phyloP scores from a whole-genome alignment of 1,284 basidiomycete genomes.

The Hymenochaete sp. region DNA sequence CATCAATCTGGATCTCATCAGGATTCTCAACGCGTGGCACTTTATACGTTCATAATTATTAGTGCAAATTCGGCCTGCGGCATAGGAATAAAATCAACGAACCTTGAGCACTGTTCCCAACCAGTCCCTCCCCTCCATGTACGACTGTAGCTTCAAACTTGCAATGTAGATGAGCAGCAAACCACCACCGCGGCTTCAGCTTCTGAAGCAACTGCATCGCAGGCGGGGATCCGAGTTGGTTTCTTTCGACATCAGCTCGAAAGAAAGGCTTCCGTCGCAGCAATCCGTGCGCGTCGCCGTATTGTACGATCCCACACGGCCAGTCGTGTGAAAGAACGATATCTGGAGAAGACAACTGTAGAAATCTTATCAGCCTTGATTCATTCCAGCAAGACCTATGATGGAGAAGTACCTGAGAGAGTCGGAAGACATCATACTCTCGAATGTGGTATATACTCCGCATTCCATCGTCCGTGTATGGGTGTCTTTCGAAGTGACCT shows the following conservation, averaged over 20 bases:
- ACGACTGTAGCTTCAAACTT: slow-evolving; percentile 66
- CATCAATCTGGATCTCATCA: slow-evolving; percentile 59
- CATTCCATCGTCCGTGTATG: slow-evolving; percentile 61
- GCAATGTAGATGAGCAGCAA: slow-evolving; percentile 90
- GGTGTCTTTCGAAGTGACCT: slow-evolving; percentile 70
- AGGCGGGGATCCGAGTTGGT: slow-evolving; percentile 84
- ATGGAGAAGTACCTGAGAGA: slow-evolving; percentile 55
- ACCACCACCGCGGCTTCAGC: slow-evolving; percentile 89
- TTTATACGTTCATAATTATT: slow-evolving; percentile 4
- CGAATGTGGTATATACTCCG: slow-evolving; percentile 90
- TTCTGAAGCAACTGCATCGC: slow-evolving; percentile 69
- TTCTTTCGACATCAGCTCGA: slow-evolving; percentile 59
- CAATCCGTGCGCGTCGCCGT: slow-evolving; percentile 65
- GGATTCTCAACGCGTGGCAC: slow-evolving; percentile 36
- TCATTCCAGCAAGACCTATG: slow-evolving; percentile 15
- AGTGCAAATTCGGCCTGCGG: background rate
- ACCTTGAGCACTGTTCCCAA: slow-evolving; percentile 9
- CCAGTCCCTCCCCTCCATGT: slow-evolving; percentile 31
- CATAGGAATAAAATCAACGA: background rate
- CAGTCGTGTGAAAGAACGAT: slow-evolving; percentile 96
- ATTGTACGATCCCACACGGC: slow-evolving; percentile 80
- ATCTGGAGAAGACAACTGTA: slow-evolving; percentile 51
- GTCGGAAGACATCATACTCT: slow-evolving; percentile 72
- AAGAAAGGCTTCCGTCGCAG: slow-evolving; percentile 81
- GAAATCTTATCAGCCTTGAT: slow-evolving; percentile 8